Evolutionary conservation across 2,329 filamentous ascomycete genomes (phyloP).

Genomic region (Neoascochyta sp.): DNA sequence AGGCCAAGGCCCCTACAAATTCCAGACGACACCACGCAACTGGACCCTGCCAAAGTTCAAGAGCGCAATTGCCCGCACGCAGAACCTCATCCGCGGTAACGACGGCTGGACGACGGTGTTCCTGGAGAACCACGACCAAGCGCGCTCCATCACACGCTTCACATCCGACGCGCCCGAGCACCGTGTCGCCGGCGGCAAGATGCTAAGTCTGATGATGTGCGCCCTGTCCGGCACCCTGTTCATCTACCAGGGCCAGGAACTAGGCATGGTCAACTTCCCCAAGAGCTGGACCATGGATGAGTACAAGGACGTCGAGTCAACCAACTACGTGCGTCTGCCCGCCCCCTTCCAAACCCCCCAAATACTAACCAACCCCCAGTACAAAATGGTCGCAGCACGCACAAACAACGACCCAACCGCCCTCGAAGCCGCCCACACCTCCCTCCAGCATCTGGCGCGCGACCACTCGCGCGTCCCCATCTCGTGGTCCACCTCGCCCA

Average conservation of each 20-base stretch:
- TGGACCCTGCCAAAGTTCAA: conserved; percentile 32
- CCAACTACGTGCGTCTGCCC: no score
- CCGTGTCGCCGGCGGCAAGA: conserved; percentile 46
- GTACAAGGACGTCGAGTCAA: conserved; percentile 53
- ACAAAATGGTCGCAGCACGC: conserved; percentile 33
- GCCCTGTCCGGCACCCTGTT: conserved; percentile 50
- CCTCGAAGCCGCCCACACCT: conserved; percentile 48
- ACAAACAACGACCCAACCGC: conserved; percentile 29
- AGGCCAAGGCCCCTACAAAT: conserved; percentile 37
- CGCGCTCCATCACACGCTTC: conserved; percentile 49
- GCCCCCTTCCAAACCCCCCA: no score
- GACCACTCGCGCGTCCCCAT: conserved; percentile 67
- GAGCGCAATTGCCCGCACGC: conserved; percentile 28
- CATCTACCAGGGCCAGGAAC: conserved; percentile 51
- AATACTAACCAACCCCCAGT: no score
- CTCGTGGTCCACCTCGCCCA: conserved; percentile 57
- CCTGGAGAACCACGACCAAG: conserved; percentile 54
- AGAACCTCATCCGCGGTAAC: conserved; percentile 28
- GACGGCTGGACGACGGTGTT: conserved; percentile 50
- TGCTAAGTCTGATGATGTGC: conserved; percentile 47
- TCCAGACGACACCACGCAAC: conserved; percentile 34
- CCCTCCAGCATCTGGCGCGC: conserved; percentile 58
- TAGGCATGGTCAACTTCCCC: conserved; percentile 51
- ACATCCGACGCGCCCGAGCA: conserved; percentile 47
- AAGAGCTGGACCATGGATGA: conserved; percentile 44